Evolutionary conservation across 2,329 filamentous ascomycete species (phyloP).

Genomic region (Diaporthe aspalathi): DNA sequence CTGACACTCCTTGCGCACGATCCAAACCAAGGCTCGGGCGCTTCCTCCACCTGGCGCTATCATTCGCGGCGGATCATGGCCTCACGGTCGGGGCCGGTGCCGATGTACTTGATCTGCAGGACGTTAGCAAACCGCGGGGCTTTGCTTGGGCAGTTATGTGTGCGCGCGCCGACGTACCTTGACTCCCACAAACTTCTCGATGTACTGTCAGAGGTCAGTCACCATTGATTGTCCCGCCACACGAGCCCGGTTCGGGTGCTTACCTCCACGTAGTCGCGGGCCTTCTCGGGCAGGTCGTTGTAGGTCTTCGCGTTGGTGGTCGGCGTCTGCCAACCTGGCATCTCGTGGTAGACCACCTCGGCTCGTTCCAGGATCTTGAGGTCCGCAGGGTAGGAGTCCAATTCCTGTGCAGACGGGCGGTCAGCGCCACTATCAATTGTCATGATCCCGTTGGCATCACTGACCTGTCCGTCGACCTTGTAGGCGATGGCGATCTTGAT

Average conservation of each 20-base stretch:
- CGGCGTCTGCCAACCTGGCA: constrained; percentile 76
- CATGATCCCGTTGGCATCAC: too few relatives aligned
- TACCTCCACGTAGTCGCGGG: constrained; percentile 74
- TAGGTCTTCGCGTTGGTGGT: constrained; percentile 71
- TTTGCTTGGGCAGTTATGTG: too few relatives aligned
- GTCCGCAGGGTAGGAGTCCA: constrained; percentile 75
- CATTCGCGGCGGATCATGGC: constrained; percentile 73
- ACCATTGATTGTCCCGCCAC: too few relatives aligned
- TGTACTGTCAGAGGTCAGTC: too few relatives aligned
- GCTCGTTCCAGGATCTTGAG: constrained; percentile 66
- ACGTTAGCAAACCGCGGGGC: too few relatives aligned
- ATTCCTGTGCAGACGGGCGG: constrained; percentile 55
- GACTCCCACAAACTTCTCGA: constrained; percentile 74
- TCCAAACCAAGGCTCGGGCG: constrained; percentile 5
- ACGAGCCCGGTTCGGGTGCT: too few relatives aligned
- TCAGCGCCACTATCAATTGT: too few relatives aligned
- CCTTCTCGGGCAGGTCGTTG: constrained; percentile 72
- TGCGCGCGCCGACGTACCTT: too few relatives aligned
- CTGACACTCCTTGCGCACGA: constrained; percentile 7
- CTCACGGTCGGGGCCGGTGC: constrained; percentile 73
- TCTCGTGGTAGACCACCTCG: constrained; percentile 74
- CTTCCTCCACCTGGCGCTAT: constrained; percentile 2
- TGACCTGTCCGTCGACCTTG: too few relatives aligned
- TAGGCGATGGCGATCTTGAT: constrained; percentile 82
- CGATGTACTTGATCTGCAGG: constrained; percentile 76